Evolutionary conservation across 345 rosid genomes (phyloP).

Genomic region (Syzygium aqueum): DNA sequence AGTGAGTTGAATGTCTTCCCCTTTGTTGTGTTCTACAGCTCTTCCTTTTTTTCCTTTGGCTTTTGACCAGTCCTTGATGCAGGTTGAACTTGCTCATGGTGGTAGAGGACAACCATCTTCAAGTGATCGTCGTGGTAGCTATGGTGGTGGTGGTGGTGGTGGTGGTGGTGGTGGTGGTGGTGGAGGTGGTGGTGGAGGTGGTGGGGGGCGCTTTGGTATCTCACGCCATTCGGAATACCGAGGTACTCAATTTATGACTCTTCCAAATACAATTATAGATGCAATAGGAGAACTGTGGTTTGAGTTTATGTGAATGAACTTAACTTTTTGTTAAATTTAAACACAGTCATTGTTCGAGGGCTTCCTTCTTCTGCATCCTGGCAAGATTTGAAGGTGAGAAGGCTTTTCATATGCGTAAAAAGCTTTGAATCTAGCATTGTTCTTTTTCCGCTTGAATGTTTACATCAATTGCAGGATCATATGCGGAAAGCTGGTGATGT

Average conservation of each 20-base stretch:
- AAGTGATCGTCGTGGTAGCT: conserved; percentile 59
- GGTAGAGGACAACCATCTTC: conserved; percentile 74
- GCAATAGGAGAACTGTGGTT: not conserved
- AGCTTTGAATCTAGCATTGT: not conserved
- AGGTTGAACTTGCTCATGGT: conserved; percentile 99
- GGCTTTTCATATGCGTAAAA: not conserved
- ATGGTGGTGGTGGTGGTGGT: conserved; percentile 19
- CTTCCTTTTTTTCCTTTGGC: conserved; percentile 3
- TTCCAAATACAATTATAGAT: not conserved
- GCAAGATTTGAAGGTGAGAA: conserved; percentile 89
- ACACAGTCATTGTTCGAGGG: conserved; percentile 78
- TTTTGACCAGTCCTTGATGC: conserved; percentile 5
- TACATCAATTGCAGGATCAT: conserved; percentile 57
- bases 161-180: conserved; percentile 68
- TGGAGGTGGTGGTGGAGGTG: conserved; percentile 16
- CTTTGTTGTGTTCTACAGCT: not conserved
- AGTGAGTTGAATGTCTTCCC: conserved; percentile 13
- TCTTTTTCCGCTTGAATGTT: not conserved
- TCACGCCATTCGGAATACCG: conserved; percentile 92
- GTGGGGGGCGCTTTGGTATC: conserved; percentile 37
- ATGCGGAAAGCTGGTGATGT: conserved; percentile 98
- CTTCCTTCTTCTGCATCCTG: conserved; percentile 91
- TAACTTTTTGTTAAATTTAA: not conserved
- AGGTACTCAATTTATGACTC: conserved; percentile 28
- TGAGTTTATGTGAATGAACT: not conserved